Percentiles rank a stretch among this genome's conserved stretches.
Conservation (phyloP, 1,139 yeast genomes). For the Geotrichum klebahnii region DNA sequence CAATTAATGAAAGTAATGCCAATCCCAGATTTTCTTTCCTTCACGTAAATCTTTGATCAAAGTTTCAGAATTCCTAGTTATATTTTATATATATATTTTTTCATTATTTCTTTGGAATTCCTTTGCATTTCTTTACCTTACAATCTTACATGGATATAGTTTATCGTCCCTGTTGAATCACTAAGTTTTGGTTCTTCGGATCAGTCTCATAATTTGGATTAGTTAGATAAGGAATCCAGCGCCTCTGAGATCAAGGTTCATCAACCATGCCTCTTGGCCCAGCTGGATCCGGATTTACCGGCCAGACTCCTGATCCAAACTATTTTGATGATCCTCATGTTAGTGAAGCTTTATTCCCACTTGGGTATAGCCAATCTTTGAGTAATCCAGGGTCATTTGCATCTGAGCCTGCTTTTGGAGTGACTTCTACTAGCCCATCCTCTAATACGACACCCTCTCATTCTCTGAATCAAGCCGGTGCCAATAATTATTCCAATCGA, state of each 20-base stretch:
- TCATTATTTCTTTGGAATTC: no score
- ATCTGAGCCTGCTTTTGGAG: conserved; percentile 1
- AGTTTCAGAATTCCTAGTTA: no score
- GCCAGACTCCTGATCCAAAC: neutral
- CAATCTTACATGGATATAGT: no score
- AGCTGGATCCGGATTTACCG: neutral
- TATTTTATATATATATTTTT: neutral
- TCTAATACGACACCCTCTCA: neutral
- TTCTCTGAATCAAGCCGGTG: neutral
- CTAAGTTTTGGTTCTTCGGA: no score
- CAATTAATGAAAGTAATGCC: neutral
- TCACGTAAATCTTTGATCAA: no score
- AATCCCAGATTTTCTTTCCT: neutral
- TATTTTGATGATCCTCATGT: neutral
- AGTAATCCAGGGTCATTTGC: conserved; percentile 5
- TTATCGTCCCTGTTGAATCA: no score
- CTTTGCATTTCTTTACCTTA: no score
- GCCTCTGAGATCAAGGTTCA: no score
- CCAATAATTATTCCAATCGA: conserved; percentile 26
- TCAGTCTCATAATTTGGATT: no score
- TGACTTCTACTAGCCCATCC: neutral
- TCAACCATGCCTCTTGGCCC: neutral
- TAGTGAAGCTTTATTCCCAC: neutral
- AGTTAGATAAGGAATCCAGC: no score
- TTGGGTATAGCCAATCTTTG: neutral